phyloP scores from a whole-genome alignment of 1,284 basidiomycete species.

The Blastosporella zonata region DNA sequence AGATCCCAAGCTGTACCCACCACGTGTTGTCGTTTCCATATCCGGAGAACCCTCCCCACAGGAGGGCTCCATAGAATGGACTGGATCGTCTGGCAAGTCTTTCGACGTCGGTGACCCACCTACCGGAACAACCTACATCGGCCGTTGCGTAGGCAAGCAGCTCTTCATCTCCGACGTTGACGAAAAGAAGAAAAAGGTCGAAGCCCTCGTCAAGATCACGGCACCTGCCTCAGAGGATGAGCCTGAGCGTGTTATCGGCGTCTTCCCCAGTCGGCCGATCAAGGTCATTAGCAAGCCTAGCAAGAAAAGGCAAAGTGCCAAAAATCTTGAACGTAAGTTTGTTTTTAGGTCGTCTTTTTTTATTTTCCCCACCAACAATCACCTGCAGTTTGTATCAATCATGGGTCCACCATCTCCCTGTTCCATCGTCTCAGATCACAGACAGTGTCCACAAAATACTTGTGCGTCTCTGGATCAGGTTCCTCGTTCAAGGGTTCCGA shows the following conservation, averaged over 20 bases:
- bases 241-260: constrained; percentile 77
- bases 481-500: constrained; percentile 90
- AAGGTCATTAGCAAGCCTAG: constrained; percentile 96
- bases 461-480: constrained; percentile 89
- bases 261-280: constrained; percentile 89
- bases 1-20: constrained; percentile 72
- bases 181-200: constrained; percentile 89
- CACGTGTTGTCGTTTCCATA: constrained; percentile 85
- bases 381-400: constrained; percentile 82
- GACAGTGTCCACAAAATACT: constrained; percentile 93
- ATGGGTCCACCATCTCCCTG: constrained; percentile 92
- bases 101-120: constrained; percentile 82
- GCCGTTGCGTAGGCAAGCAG: constrained; percentile 87
- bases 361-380: constrained; percentile 6
- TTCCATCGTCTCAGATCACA: constrained; percentile 94
- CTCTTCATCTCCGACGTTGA: constrained; percentile 89
- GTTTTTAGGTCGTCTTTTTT: constrained; percentile 19
- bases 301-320: constrained; percentile 93
- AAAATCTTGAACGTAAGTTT: constrained; percentile 86
- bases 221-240: constrained; percentile 78
- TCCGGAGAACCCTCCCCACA: constrained; percentile 86
- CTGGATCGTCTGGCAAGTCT: constrained; percentile 73
- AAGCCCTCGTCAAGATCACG: constrained; percentile 86
- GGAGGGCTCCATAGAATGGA: constrained; percentile 84
- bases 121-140: constrained; percentile 77